Evolutionary conservation across 768 basidiomycete species (phyloP), one percentile per base, ranked within the genome.

Genomic region (Termitomyces sp.): DNA sequence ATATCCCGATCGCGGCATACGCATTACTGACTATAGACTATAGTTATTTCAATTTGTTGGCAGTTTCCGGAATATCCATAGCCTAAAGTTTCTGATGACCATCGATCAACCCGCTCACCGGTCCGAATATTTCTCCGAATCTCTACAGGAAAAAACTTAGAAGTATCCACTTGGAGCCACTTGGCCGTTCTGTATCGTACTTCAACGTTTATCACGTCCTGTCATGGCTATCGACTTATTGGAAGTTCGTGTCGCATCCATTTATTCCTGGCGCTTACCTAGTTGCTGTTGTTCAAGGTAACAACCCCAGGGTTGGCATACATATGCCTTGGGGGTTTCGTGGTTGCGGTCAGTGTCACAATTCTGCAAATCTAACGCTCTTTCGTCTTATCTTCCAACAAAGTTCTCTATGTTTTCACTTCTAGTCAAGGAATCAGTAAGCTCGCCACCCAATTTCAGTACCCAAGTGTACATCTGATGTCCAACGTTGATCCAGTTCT

Each of bases 381-480:
- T 43, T 9, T 40, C 16, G 2, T 46, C 42, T 46, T 1, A 22
- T 46, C 9, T 18, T 30, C 57, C 30, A n/a, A 57, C 9, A 24
- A 47, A 93, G 91, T 95, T 95, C 70, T 92, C 91, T 30, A 82
- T 93, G 80, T 75, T 91, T 36, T 93, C 93, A 4, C 77, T 94
- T 20, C 73, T 94, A 14, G 82, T 94, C 45, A 91, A 91, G 72
- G 92, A 97, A 72, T 87, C 77, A 76, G 91, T 89, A 46, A 10
- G 70, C 66, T 5, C 24, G 18, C 34, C 5, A 42, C 8, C 13
- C 20, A 24, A 20, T 56, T 1, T n/a, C 20, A 16, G 16, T 46
- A 30, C 8, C 24, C 16, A 3, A 37, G 24, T 26, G 9, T 16
- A 16, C 18, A 39, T 52, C 50, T 51, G 18, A 51, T 37, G 14